Base-by-base conservation (phyloP, 805 yeast species). In the Metschnikowia hibisci region DNA sequence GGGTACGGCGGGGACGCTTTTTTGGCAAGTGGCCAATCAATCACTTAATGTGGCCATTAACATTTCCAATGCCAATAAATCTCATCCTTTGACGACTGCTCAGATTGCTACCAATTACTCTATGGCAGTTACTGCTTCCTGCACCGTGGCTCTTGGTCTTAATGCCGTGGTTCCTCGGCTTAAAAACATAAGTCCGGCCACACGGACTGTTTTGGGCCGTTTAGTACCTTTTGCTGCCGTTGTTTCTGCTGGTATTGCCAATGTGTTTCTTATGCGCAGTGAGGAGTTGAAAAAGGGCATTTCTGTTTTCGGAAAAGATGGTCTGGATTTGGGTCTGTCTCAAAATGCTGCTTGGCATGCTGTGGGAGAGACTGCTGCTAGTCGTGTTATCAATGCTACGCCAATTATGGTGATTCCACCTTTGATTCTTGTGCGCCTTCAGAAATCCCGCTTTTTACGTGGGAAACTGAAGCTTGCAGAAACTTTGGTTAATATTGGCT, bases 401-500 rank as follows among this genome's bases (percentile, higher is more conserved):
- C 99, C 99, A 14, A 78, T 93, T 55, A 93, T 93, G 99, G 99
- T 87, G 15, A 63, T 93, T 5, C 99, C 99, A 1, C 97, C 99
- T 2, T 74, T 93, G 55, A 58, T 87, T 22, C 74, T 93, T 33
- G 88, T 89, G 35, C 78, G 74, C 61, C 70, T 93, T 51, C 97
- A 93, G 67, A 77, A 76, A 51, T 74, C 67, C 7, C 53, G 82
- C 1, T 58, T 82, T 13, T 71, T 90, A 50, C 81, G 77, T 57
- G 84, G 86, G 27, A 85, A 80, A 60, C 76, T 90, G 6, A 64
- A 78, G 46, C 72, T 80, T 14, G 66, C 78, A 4, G 88, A 84
- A 56, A 83, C 85, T 5, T 57, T 73, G 12, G 82, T 81, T n/a
- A 93, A 90, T 60, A 71, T 93, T 42, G 97, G 95, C 13, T 70